phyloP scores from a whole-genome alignment of 208 protist genomes.

The Angomonas ambiguus region DNA sequence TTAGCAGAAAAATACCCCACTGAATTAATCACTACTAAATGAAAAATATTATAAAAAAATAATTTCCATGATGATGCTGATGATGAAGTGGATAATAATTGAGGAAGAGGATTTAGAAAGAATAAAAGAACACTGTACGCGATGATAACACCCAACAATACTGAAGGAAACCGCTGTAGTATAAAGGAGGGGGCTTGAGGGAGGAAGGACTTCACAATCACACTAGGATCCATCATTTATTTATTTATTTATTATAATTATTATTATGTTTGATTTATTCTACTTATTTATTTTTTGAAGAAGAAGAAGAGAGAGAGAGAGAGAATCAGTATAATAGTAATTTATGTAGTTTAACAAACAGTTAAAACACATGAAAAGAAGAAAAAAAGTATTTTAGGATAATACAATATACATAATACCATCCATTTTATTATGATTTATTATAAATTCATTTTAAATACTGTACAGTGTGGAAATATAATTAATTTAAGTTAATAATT shows the following conservation, averaged over 20 bases:
- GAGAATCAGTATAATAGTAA: not conserved
- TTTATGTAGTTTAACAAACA: no score
- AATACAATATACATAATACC: no score
- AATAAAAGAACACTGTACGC: constrained; percentile 50
- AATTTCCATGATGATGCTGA: no score
- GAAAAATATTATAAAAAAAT: no score
- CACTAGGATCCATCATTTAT: constrained; percentile 25
- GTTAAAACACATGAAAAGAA: no score
- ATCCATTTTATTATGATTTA: no score
- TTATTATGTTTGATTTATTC: not conserved
- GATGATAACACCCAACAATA: constrained; percentile 47
- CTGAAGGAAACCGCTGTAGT: constrained; percentile 36
- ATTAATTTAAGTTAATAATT: no score
- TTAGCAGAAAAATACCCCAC: constrained; percentile 23
- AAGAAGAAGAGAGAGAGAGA: not conserved
- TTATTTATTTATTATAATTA: constrained; percentile 2
- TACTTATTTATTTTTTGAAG: constrained; percentile 5
- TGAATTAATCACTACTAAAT: no score
- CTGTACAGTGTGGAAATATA: no score
- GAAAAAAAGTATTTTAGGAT: no score
- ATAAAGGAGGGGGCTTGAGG: constrained; percentile 39
- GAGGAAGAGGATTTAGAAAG: constrained; percentile 29
- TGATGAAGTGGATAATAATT: constrained; percentile 33
- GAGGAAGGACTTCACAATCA: constrained; percentile 25
- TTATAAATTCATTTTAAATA: no score